A percentile compares a stretch with the other conserved stretches of the same genome.
phyloP scores from a whole-genome alignment of 352 stramenopile genomes.

The Globisporangium nagaii region DNA sequence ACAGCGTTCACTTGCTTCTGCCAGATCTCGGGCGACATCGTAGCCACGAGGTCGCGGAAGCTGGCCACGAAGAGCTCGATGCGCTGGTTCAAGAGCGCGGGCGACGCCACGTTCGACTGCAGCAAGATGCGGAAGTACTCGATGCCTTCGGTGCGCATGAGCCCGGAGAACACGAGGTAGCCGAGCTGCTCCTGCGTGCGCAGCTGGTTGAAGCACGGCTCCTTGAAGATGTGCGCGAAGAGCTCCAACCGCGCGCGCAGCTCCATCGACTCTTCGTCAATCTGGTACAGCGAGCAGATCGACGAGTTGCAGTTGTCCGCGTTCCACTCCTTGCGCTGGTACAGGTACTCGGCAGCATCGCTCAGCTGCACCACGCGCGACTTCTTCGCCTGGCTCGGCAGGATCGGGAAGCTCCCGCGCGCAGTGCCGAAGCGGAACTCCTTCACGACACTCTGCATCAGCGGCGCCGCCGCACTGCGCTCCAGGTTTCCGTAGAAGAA shows the following conservation, averaged over 20 bases:
- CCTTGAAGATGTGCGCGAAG: constrained; percentile 51
- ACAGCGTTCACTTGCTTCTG: constrained; percentile 61
- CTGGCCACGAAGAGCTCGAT: constrained; percentile 57
- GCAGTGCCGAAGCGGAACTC: constrained; percentile 27
- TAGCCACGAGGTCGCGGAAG: constrained; percentile 26
- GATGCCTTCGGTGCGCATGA: constrained; percentile 34
- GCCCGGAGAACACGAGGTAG: constrained; percentile 63
- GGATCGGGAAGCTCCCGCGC: constrained; percentile 28
- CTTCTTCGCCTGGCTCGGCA: constrained; percentile 40
- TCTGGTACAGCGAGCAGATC: constrained; percentile 45
- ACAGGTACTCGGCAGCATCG: constrained; percentile 42
- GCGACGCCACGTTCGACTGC: constrained; percentile 66
- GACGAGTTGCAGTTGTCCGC: constrained; percentile 54
- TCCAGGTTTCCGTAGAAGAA: constrained; percentile 75
- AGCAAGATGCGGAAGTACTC: constrained; percentile 72
- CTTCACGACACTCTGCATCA: constrained; percentile 47
- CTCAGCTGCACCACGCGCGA: constrained; percentile 55
- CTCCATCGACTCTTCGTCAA: constrained; percentile 30
- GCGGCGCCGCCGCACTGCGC: constrained; percentile 9
- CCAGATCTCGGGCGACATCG: constrained; percentile 22
- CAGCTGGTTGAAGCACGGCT: constrained; percentile 58
- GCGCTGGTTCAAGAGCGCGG: constrained; percentile 56
- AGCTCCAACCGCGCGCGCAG: constrained; percentile 40
- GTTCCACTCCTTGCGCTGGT: constrained; percentile 54
- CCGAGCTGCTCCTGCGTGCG: constrained; percentile 66